Conservation (phyloP, 768 basidiomycete species). For the Cyathus striatus region DNA sequence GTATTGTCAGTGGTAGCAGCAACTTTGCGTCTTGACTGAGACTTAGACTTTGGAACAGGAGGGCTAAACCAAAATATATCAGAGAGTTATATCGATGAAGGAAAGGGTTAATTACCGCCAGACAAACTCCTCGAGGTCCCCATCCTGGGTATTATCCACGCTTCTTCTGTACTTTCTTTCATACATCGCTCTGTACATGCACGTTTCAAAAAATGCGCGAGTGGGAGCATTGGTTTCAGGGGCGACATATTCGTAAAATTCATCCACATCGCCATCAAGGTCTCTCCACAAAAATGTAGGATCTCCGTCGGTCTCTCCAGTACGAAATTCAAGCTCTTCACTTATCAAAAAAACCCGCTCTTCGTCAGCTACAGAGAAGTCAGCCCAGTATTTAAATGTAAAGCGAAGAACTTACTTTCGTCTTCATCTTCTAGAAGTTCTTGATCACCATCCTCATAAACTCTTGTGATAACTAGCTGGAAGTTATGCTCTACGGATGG, state of each 20-base stretch:
- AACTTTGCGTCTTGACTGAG: slow-evolving; percentile 1
- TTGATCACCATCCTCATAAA: slow-evolving; percentile 96
- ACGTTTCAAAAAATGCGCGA: slow-evolving; percentile 84
- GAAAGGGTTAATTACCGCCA: slow-evolving; percentile 52
- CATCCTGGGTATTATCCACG: slow-evolving; percentile 63
- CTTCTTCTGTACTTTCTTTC: slow-evolving; percentile 82
- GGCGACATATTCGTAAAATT: slow-evolving; percentile 91
- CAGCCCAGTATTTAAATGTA: no score
- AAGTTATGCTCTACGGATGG: slow-evolving; percentile 74
- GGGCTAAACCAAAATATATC: slow-evolving; percentile 21
- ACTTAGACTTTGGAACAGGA: slow-evolving; percentile 21
- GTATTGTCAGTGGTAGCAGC: slow-evolving; percentile 15
- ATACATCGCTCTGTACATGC: slow-evolving; percentile 95
- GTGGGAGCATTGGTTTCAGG: slow-evolving; percentile 75
- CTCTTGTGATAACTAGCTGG: slow-evolving; percentile 92
- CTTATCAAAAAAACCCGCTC: slow-evolving; percentile 91
- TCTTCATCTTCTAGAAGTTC: slow-evolving; percentile 93
- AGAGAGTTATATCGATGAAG: background rate
- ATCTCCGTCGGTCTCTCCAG: slow-evolving; percentile 68
- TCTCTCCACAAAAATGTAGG: slow-evolving; percentile 90
- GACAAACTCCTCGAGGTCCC: slow-evolving; percentile 74
- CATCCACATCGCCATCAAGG: slow-evolving; percentile 85
- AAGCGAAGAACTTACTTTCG: slow-evolving; percentile 51
- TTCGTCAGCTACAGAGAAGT: slow-evolving; percentile 94
- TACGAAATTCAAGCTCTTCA: slow-evolving; percentile 83